Evolutionary conservation across 106 monocot genomes (phyloP).

Genomic region (Xerophyta viscosa): DNA sequence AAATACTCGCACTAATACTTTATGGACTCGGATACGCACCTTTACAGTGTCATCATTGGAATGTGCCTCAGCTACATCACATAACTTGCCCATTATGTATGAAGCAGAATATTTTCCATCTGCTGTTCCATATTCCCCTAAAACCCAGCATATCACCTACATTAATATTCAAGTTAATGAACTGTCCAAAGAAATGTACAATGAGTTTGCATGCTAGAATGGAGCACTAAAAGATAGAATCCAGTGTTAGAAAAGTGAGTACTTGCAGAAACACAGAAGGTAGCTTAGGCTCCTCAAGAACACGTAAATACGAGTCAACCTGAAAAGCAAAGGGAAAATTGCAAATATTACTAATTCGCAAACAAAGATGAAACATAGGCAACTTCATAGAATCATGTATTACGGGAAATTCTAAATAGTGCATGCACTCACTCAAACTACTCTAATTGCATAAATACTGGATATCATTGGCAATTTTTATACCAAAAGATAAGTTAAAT

Average conservation of each 20-base stretch:
- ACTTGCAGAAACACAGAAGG: slow-evolving; percentile 95
- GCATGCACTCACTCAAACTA: too few relatives aligned
- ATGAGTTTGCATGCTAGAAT: too few relatives aligned
- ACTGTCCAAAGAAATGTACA: neutral
- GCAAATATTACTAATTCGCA: too few relatives aligned
- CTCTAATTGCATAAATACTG: too few relatives aligned
- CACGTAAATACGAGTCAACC: slow-evolving; percentile 86
- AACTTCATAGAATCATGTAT: too few relatives aligned
- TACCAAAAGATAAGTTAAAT: too few relatives aligned
- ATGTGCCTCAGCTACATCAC: slow-evolving; percentile 88
- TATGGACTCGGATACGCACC: too few relatives aligned
- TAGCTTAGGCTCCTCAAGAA: slow-evolving; percentile 92
- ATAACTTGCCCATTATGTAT: slow-evolving; percentile 84
- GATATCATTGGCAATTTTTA: too few relatives aligned
- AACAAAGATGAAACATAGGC: too few relatives aligned
- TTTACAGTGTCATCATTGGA: slow-evolving; percentile 72
- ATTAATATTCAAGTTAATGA: slow-evolving; percentile 9
- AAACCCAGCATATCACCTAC: slow-evolving; percentile 98
- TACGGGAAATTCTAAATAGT: too few relatives aligned
- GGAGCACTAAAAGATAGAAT: slow-evolving; percentile 4
- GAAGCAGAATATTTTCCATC: slow-evolving; percentile 94
- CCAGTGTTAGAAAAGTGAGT: slow-evolving; percentile 8
- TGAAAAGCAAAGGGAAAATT: slow-evolving; percentile 17
- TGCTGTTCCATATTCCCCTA: slow-evolving; percentile 94
- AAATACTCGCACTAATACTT: too few relatives aligned